Base-by-base conservation (phyloP, 768 basidiomycete species). In the Kwoniella europaea region DNA sequence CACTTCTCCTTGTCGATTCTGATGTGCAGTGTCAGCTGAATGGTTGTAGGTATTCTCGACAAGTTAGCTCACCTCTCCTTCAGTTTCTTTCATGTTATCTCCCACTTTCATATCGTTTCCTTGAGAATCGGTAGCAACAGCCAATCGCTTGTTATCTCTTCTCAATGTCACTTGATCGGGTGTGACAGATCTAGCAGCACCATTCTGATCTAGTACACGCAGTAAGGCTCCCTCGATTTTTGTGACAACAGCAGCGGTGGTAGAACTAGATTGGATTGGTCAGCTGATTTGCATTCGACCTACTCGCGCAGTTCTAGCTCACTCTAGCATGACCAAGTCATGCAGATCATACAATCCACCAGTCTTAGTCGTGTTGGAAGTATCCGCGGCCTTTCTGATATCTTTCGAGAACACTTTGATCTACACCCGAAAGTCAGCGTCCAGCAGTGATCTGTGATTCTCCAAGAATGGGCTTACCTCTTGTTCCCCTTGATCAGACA, bases 371-470 rank as follows among this genome's bases (percentile, higher is more conserved):
- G 92, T 90, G 3, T 91, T 90, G n/a, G 95, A 94, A 52, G 96
- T 93, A 84, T 98, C 97, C 0, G 97, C 95, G 35, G 97, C 97
- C 81, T 96, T 94, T 75, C 97, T 90, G 27, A 99, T 86, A 84
- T 99, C 97, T 85, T 95, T 96, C 0, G 94, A 92, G 85, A 99
- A 99, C 2, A 97, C 96, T 29, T 93, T 94, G 61, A 98, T 91
- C 94, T 96, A 76, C 27, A 41, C 18, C 60, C 52, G 68, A 76
- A n/a, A 65, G 73, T 60, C 58, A 43, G 35, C 43, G 13, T 24
- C n/a, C 41, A 13, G 18, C 55, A 42, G 22, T 35, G n/a, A 15
- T 22, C 43, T 44, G 18, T 35, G 9, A 29, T 29, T 29, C 29
- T 29, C 29, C 29, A 29, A 29, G 24, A 29, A 29, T 29, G 29